These are phyloP conservation scores for Malassezia furfur DNA, from an alignment of 1,284 basidiomycete genomes.

Conservation along the genomic window DNA sequence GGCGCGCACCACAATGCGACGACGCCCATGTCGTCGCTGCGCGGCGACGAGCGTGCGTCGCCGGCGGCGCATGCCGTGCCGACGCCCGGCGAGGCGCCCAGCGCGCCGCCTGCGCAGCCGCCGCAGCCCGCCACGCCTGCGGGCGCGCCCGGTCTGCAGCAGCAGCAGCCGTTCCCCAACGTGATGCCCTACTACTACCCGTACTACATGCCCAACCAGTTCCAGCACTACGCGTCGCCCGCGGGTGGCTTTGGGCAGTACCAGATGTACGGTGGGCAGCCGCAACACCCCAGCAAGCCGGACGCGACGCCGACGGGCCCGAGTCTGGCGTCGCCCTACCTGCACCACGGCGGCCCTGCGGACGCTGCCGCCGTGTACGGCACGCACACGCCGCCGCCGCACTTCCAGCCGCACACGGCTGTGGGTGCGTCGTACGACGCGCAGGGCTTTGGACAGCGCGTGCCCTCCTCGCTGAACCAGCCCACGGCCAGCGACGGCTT, in stretches of 20 bases:
- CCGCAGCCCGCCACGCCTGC: conserved; percentile 17
- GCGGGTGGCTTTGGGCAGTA: conserved; percentile 46
- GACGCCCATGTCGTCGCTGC: background rate
- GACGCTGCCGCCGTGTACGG: conserved; percentile 20
- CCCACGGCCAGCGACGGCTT: conserved; percentile 28
- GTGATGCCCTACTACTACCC: conserved; percentile 48
- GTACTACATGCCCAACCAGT: conserved; percentile 48
- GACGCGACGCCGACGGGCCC: conserved; percentile 24
- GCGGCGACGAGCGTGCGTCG: background rate
- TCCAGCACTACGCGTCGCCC: conserved; percentile 47
- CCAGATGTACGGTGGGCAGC: conserved; percentile 44
- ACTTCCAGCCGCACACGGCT: conserved; percentile 28
- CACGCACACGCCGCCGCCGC: conserved; percentile 24
- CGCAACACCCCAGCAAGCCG: conserved; percentile 39
- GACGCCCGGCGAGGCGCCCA: conserved; percentile 10
- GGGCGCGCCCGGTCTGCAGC: conserved; percentile 25
- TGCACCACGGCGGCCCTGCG: conserved; percentile 12
- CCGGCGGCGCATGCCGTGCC: background rate
- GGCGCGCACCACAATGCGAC: background rate
- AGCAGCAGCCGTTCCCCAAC: conserved; percentile 43
- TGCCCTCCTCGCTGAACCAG: conserved; percentile 20
- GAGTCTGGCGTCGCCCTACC: conserved; percentile 39
- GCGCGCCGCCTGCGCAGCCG: conserved; percentile 23
- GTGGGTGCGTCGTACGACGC: conserved; percentile 29
- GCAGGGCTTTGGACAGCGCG: conserved; percentile 35